These are phyloP conservation scores for Marchantia paleacea DNA, from an alignment of 225 moss, liverwort and hornwort genomes.

Conservation along the genomic window DNA sequence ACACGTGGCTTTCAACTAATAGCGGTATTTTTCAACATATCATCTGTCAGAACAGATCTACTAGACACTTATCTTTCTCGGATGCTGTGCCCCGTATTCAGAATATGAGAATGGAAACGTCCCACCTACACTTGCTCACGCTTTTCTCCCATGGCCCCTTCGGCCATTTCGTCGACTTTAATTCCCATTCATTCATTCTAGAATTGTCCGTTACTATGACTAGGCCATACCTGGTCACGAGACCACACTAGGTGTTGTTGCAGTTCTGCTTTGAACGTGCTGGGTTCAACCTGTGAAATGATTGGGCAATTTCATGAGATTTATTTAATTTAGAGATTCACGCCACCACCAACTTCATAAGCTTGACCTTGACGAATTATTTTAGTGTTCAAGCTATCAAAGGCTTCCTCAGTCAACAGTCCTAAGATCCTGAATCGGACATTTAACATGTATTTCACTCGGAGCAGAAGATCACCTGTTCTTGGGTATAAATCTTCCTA, in stretches of 20 bases:
- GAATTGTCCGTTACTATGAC: not conserved
- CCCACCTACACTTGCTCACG: no score
- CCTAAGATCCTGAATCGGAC: not conserved
- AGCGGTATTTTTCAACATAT: no score
- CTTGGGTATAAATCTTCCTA: conserved; percentile 34
- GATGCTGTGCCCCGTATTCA: no score
- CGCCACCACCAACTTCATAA: not conserved
- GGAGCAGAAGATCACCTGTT: conserved; percentile 26
- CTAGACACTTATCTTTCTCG: no score
- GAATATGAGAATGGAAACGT: no score
- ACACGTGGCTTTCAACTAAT: no score
- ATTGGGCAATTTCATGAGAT: not conserved
- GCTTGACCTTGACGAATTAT: not conserved
- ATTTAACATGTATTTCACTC: not conserved
- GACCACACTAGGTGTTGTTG: conserved; percentile 75
- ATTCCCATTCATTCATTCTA: not conserved
- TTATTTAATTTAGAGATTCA: no score
- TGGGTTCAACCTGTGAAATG: conserved; percentile 50
- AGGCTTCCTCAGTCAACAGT: not conserved
- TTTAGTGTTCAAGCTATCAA: not conserved
- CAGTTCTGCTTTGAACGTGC: conserved; percentile 64
- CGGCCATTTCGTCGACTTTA: no score
- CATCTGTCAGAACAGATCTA: no score
- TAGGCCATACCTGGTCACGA: conserved; percentile 59
- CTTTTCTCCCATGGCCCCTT: no score